Conservation (phyloP, 2,329 filamentous ascomycete species). For the Fusarium nisikadoi region DNA sequence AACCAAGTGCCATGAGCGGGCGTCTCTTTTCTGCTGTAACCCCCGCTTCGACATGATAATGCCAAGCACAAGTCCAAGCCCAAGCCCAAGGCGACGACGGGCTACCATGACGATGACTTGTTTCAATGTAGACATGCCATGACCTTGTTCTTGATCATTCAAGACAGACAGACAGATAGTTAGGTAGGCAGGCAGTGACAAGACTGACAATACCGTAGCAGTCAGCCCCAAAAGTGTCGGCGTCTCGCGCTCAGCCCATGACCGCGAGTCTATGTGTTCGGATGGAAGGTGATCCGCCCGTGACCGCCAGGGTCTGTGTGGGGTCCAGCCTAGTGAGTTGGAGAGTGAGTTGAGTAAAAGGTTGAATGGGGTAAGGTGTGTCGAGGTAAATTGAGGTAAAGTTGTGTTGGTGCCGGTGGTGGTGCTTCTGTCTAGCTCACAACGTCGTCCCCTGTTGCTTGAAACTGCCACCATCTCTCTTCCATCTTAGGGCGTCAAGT, state of each 20-base stretch:
- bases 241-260: slow-evolving; percentile 19
- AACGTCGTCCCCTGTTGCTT: slow-evolving; percentile 9
- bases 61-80: not conserved
- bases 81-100: not conserved
- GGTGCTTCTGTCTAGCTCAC: not conserved
- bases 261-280: slow-evolving; percentile 19
- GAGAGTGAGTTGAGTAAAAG: not conserved
- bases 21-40: not conserved
- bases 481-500: not conserved
- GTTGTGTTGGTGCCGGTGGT: not conserved
- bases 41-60: not conserved
- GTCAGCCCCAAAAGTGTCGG: slow-evolving; percentile 13
- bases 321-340: not conserved
- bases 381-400: not conserved
- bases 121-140: not conserved
- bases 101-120: not conserved
- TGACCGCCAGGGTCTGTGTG: slow-evolving; percentile 22
- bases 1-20: slow-evolving; percentile 20
- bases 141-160: not conserved
- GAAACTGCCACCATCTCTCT: slow-evolving; percentile 19
- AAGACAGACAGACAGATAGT: not conserved
- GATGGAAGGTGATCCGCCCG: slow-evolving; percentile 5
- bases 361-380: not conserved
- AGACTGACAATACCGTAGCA: not conserved
- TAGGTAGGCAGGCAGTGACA: not conserved